Evolutionary conservation across 768 basidiomycete species (phyloP).

Genomic region (Lactarius akahatsu): DNA sequence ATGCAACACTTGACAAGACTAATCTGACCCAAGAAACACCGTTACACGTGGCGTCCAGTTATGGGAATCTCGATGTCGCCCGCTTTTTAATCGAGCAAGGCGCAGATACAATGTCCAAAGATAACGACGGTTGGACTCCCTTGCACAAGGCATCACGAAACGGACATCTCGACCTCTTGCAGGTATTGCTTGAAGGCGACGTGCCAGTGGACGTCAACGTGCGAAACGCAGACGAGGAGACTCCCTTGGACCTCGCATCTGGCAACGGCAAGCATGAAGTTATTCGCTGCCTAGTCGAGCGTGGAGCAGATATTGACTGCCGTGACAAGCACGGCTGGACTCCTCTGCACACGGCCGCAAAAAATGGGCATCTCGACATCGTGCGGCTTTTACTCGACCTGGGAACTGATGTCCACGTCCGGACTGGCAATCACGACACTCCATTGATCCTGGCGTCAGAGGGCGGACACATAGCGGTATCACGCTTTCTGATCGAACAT

Average conservation of each 20-base stretch:
- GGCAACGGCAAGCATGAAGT: no score
- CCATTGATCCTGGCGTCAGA: slow-evolving; percentile 3
- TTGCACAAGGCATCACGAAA: no score
- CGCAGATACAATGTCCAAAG: no score
- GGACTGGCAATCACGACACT: not conserved
- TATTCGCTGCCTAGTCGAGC: not conserved
- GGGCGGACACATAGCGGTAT: not conserved
- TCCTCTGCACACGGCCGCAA: not conserved
- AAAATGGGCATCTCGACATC: not conserved
- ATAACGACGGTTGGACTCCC: no score
- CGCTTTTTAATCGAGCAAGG: not conserved
- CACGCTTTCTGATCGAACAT: not conserved
- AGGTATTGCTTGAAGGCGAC: no score
- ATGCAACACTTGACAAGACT: no score
- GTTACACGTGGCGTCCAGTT: not conserved
- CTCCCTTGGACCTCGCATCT: no score
- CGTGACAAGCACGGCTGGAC: not conserved
- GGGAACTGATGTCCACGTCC: not conserved
- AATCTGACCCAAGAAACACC: not conserved
- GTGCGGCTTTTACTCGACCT: not conserved
- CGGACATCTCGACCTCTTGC: no score
- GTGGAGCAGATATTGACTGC: not conserved
- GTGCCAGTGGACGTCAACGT: no score
- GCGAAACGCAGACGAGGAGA: no score
- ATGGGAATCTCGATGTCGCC: not conserved